A percentile compares a stretch with the other conserved stretches of the same genome.
Conservation (phyloP, 192 early-diverging fungal species). For the Radiomyces spectabilis region DNA sequence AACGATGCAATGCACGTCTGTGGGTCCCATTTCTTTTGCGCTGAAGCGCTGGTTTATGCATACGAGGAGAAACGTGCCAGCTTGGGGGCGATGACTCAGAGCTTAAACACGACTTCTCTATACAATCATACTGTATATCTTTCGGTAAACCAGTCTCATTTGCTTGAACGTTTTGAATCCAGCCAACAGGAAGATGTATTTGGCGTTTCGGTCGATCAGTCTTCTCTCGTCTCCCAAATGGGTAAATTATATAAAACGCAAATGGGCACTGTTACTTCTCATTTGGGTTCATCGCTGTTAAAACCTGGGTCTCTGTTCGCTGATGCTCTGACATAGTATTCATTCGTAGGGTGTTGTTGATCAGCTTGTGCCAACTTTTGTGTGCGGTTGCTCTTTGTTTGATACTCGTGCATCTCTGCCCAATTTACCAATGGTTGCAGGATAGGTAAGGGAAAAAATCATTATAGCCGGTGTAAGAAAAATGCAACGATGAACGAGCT, state of each 20-base stretch:
- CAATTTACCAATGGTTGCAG: slow-evolving; percentile 12
- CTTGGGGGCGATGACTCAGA: background rate
- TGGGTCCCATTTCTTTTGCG: too few relatives aligned
- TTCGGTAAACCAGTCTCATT: background rate
- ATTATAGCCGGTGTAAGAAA: background rate
- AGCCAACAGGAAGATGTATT: slow-evolving; percentile 22
- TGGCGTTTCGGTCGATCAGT: slow-evolving; percentile 14
- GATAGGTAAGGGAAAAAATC: slow-evolving; percentile 4
- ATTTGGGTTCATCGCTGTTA: too few relatives aligned
- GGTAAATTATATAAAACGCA: slow-evolving; percentile 5
- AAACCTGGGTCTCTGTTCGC: too few relatives aligned
- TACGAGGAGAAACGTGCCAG: too few relatives aligned
- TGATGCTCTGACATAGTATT: too few relatives aligned
- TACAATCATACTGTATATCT: background rate
- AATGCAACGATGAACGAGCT: background rate
- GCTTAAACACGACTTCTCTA: background rate
- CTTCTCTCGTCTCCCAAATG: slow-evolving; percentile 15
- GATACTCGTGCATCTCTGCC: background rate
- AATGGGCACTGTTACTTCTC: background rate
- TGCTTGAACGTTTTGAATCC: slow-evolving; percentile 11
- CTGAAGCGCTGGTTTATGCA: too few relatives aligned
- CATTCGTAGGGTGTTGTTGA: background rate
- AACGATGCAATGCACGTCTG: too few relatives aligned
- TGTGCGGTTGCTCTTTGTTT: background rate
- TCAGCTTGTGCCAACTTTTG: background rate